Conservation (phyloP, 1,284 basidiomycete species). For the Golubevia pallescens region DNA sequence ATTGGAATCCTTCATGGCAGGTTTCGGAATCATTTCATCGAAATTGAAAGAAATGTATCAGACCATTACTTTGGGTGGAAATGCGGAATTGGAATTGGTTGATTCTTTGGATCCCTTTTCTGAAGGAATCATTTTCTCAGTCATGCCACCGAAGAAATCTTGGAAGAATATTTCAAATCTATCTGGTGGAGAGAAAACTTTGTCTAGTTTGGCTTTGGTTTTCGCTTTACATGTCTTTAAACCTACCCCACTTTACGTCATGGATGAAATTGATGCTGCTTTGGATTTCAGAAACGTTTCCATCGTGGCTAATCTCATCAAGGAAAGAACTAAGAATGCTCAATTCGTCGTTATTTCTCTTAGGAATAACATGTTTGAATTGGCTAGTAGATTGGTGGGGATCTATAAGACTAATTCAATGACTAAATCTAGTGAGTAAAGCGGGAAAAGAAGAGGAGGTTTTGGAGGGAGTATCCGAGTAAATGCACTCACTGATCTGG, state of each 20-base stretch:
- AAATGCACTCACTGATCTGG: too few relatives aligned
- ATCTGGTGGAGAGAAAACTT: constrained; percentile 63
- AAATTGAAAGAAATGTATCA: constrained; percentile 66
- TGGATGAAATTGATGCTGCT: constrained; percentile 64
- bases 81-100: constrained; percentile 63
- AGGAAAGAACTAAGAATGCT: constrained; percentile 57
- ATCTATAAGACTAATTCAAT: constrained; percentile 62
- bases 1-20: constrained; percentile 58
- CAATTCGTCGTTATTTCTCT: constrained; percentile 63
- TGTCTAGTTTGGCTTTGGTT: constrained; percentile 58
- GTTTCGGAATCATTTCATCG: constrained; percentile 58
- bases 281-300: constrained; percentile 63
- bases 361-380: constrained; percentile 65
- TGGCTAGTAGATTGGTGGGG: constrained; percentile 51
- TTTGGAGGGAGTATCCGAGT: too few relatives aligned
- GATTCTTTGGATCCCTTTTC: constrained; percentile 63
- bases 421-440: constrained; percentile 36
- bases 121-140: constrained; percentile 62
- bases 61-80: constrained; percentile 63
- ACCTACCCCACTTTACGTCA: constrained; percentile 63
- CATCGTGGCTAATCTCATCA: constrained; percentile 62
- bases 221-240: constrained; percentile 64
- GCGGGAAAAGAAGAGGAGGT: background rate
- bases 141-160: constrained; percentile 64
- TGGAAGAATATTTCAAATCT: constrained; percentile 64